These are phyloP conservation scores for Fibroporia radiculosa DNA, from an alignment of 768 basidiomycete species.

Conservation along the genomic window DNA sequence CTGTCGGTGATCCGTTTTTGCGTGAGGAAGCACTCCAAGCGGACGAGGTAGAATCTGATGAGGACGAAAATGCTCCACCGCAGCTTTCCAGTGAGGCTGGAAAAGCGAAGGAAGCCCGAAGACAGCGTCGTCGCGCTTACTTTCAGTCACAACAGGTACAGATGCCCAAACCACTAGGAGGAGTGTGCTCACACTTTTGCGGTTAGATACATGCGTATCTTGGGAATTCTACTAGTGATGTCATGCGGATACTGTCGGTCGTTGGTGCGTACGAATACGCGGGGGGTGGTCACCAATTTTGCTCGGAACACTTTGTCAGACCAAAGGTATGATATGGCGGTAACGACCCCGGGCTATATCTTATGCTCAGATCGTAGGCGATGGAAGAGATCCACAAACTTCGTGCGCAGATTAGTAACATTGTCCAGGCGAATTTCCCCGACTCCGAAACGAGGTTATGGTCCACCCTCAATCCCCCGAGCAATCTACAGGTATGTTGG, in stretches of 20 bases:
- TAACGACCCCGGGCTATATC: conserved; percentile 2
- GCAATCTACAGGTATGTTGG: conserved; percentile 56
- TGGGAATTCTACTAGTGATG: conserved; percentile 75
- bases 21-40: conserved; percentile 60
- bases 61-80: conserved; percentile 29
- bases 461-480: conserved; percentile 69
- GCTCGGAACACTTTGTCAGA: conserved; percentile 82
- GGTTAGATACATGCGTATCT: conserved; percentile 68
- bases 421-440: conserved; percentile 75
- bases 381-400: conserved; percentile 99
- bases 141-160: conserved; percentile 76
- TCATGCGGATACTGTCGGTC: conserved; percentile 86
- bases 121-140: conserved; percentile 63
- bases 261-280: conserved; percentile 95
- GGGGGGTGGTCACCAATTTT: conserved; percentile 74
- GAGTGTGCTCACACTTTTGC: background rate
- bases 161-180: conserved; percentile 7
- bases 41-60: conserved; percentile 32
- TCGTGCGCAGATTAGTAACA: conserved; percentile 78
- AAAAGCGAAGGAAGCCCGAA: conserved; percentile 49
- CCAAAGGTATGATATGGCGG: conserved; percentile 52
- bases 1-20: conserved; percentile 94
- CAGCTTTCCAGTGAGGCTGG: conserved; percentile 40
- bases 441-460: conserved; percentile 51
- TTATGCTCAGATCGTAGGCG: conserved; percentile 42